These are phyloP conservation scores for Pythium brassicae DNA, from an alignment of 352 stramenopile species.

Conservation along the genomic window DNA sequence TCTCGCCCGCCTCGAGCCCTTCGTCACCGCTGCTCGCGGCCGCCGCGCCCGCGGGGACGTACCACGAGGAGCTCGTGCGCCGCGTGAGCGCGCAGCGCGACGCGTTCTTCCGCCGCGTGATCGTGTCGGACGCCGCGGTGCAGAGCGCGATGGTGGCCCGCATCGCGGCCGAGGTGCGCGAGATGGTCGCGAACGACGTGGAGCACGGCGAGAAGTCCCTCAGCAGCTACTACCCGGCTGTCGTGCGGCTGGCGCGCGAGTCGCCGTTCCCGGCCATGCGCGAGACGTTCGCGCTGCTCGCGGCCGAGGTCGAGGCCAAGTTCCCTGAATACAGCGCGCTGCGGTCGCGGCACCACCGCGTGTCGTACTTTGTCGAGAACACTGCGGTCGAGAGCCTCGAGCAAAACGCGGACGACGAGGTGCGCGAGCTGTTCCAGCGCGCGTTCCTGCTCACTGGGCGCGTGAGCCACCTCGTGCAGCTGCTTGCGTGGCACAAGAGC, in stretches of 20 bases:
- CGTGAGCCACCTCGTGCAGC: slow-evolving; percentile 69
- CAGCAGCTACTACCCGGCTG: slow-evolving; percentile 66
- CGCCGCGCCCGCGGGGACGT: slow-evolving; percentile 8
- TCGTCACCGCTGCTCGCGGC: slow-evolving; percentile 9
- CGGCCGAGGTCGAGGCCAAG: slow-evolving; percentile 35
- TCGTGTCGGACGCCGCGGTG: slow-evolving; percentile 56
- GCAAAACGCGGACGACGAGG: slow-evolving; percentile 42
- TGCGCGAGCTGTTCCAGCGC: slow-evolving; percentile 43
- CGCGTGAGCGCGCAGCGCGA: slow-evolving; percentile 70
- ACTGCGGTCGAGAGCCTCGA: slow-evolving; percentile 20
- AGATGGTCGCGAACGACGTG: slow-evolving; percentile 42
- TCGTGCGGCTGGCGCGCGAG: slow-evolving; percentile 57
- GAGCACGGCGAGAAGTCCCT: slow-evolving; percentile 25
- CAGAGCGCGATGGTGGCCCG: slow-evolving; percentile 55
- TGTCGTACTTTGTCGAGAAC: slow-evolving; percentile 75
- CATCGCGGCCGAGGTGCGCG: slow-evolving; percentile 48
- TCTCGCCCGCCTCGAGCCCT: slow-evolving; percentile 7
- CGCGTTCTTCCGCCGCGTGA: slow-evolving; percentile 75
- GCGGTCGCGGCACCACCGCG: slow-evolving; percentile 22
- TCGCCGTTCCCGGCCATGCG: slow-evolving; percentile 66
- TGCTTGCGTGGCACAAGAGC: slow-evolving; percentile 76
- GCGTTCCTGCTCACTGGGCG: slow-evolving; percentile 66
- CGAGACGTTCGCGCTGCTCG: slow-evolving; percentile 43
- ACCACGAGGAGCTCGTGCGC: slow-evolving; percentile 33
- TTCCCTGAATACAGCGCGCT: slow-evolving; percentile 31